Conservation (phyloP, 108 stramenopile genomes). For the Cyclotella cryptica region DNA sequence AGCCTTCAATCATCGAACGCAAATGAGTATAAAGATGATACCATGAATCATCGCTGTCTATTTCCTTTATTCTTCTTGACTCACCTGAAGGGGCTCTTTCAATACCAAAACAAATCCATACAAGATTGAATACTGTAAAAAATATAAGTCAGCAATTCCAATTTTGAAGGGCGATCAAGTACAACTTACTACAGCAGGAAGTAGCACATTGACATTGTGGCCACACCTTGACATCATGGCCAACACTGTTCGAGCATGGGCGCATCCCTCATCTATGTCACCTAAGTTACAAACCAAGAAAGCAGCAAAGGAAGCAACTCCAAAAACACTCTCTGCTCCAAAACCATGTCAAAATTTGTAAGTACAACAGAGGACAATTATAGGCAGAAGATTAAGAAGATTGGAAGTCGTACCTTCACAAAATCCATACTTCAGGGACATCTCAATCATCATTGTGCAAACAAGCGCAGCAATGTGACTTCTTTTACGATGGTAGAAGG, state of each 20-base stretch:
- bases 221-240: constrained; percentile 4
- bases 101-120: constrained; percentile 18
- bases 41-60: no score
- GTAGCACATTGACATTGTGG: constrained; percentile 1
- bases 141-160: no score
- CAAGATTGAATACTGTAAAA: neutral
- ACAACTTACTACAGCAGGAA: constrained; percentile 13
- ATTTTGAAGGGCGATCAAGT: no score
- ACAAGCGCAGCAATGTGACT: constrained; percentile 20
- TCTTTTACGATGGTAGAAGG: constrained; percentile 11
- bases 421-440: constrained; percentile 30
- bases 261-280: constrained; percentile 31
- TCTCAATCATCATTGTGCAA: constrained; percentile 33
- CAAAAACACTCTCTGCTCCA: constrained; percentile 31
- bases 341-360: no score
- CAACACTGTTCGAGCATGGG: constrained; percentile 32
- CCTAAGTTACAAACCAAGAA: constrained; percentile 19
- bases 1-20: neutral
- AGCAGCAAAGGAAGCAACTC: constrained; percentile 19
- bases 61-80: no score
- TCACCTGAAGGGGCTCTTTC: constrained; percentile 1
- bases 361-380: no score
- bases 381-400: no score
- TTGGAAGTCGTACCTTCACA: no score
- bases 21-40: no score